Percentiles rank a stretch among this genome's conserved stretches.
phyloP scores from a whole-genome alignment of 2,329 filamentous ascomycete genomes.

The Fusarium devonianum region DNA sequence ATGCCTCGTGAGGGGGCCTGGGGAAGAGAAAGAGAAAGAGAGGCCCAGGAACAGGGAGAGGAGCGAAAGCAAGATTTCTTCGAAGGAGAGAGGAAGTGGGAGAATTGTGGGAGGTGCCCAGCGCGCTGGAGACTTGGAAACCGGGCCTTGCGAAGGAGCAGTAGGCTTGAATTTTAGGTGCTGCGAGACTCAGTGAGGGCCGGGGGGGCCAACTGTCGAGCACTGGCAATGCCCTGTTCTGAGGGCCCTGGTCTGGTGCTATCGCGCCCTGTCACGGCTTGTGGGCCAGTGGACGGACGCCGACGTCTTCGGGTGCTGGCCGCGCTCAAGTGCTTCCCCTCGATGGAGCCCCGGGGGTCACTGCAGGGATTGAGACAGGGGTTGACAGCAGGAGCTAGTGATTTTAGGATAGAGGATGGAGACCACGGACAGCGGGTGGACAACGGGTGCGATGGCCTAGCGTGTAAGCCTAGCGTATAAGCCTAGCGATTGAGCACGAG shows the following conservation, averaged over 20 bases:
- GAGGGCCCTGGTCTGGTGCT: slow-evolving; percentile 10
- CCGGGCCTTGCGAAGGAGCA: slow-evolving; percentile 16
- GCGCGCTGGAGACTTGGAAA: slow-evolving; percentile 18
- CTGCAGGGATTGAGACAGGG: slow-evolving; percentile 30
- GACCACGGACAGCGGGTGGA: slow-evolving; percentile 24
- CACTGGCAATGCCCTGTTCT: slow-evolving; percentile 14
- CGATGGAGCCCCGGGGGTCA: slow-evolving; percentile 18
- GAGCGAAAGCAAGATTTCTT: slow-evolving; percentile 17
- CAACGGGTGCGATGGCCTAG: slow-evolving; percentile 34
- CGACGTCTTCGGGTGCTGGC: slow-evolving; percentile 30
- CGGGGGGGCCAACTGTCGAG: slow-evolving; percentile 28
- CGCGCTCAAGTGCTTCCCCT: slow-evolving; percentile 11
- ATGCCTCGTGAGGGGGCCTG: slow-evolving; percentile 48
- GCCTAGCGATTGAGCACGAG: slow-evolving; percentile 11
- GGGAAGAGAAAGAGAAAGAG: slow-evolving; percentile 14
- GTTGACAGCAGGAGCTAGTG: slow-evolving; percentile 15
- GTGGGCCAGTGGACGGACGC: slow-evolving; percentile 32
- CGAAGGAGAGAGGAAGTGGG: slow-evolving; percentile 26
- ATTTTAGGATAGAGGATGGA: slow-evolving; percentile 23
- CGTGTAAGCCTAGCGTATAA: slow-evolving; percentile 22
- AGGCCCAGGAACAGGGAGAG: slow-evolving; percentile 16
- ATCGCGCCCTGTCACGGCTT: slow-evolving; percentile 28
- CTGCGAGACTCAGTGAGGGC: slow-evolving; percentile 7
- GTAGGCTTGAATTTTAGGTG: slow-evolving; percentile 28
- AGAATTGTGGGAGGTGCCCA: slow-evolving; percentile 17